These are phyloP conservation scores for Selaginella tamariscina DNA, from an alignment of 75 land plant genomes.

Conservation along the genomic window DNA sequence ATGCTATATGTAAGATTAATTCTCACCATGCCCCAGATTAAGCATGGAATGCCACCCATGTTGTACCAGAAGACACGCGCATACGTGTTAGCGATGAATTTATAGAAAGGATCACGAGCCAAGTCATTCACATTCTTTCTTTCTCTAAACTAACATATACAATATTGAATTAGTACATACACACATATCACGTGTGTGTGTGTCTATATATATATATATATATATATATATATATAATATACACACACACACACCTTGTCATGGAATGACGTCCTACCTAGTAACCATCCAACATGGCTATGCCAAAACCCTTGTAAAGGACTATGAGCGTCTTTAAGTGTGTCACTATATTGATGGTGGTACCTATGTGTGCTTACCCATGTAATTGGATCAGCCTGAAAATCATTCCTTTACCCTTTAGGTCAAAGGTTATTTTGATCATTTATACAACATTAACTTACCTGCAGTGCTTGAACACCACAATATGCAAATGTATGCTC, in stretches of 20 bases:
- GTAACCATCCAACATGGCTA: slow-evolving; percentile 73
- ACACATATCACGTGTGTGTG: too few species aligned
- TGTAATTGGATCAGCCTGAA: slow-evolving; percentile 63
- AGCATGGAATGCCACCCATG: not conserved
- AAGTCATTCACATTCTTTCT: not conserved
- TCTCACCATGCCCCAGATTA: slow-evolving; percentile 8
- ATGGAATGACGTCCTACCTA: slow-evolving; percentile 27
- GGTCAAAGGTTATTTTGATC: too few species aligned
- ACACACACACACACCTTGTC: not conserved
- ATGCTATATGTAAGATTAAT: not conserved
- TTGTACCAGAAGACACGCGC: not conserved
- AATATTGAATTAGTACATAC: too few species aligned
- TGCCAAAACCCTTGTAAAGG: slow-evolving; percentile 75
- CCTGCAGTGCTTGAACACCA: slow-evolving; percentile 65
- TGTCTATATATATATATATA: too few species aligned
- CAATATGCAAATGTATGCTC: slow-evolving; percentile 71
- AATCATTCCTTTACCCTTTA: not conserved
- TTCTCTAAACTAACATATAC: not conserved
- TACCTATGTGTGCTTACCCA: slow-evolving; percentile 87
- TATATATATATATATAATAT: too few species aligned
- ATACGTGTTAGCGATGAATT: not conserved
- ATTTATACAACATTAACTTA: too few species aligned
- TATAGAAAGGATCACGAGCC: not conserved
- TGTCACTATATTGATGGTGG: slow-evolving; percentile 70
- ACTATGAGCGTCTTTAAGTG: slow-evolving; percentile 65